A percentile compares a stretch with the other conserved stretches of the same genome.
Evolutionary conservation across 257 asterid species (phyloP).

Genomic region (Solanum pimpinellifolium): DNA sequence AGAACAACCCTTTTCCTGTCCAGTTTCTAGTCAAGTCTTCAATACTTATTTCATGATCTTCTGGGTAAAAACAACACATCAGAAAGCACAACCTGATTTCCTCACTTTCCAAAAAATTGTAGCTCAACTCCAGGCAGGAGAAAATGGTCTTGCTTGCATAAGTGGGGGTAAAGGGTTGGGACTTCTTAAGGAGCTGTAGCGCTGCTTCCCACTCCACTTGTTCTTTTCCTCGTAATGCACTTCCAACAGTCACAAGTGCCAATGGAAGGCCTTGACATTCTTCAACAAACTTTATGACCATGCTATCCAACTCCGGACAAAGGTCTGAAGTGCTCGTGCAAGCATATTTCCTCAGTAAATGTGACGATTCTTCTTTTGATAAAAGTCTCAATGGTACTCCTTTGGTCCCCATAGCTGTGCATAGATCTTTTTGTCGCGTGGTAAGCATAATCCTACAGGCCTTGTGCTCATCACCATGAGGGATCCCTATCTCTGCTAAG

Average conservation of each 20-base stretch:
- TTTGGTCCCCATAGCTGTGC: background rate
- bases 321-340: background rate
- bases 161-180: background rate
- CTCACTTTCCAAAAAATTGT: background rate
- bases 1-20: background rate
- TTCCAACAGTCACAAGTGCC: background rate
- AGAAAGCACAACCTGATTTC: background rate
- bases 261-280: background rate
- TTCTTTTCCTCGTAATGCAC: background rate
- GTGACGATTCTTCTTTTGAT: background rate
- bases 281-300: background rate
- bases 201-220: background rate
- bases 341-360: background rate
- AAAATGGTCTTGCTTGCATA: background rate
- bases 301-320: background rate
- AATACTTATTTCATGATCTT: background rate
- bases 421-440: background rate
- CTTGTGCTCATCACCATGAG: background rate
- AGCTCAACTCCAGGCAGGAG: background rate
- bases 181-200: background rate
- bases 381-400: background rate
- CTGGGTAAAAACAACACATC: constrained; percentile 5
- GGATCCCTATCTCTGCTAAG: background rate
- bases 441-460: background rate
- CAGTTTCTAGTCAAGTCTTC: background rate